Evolutionary conservation across 1,284 basidiomycete genomes (phyloP).

Genomic region (Porogramme epimiltina): DNA sequence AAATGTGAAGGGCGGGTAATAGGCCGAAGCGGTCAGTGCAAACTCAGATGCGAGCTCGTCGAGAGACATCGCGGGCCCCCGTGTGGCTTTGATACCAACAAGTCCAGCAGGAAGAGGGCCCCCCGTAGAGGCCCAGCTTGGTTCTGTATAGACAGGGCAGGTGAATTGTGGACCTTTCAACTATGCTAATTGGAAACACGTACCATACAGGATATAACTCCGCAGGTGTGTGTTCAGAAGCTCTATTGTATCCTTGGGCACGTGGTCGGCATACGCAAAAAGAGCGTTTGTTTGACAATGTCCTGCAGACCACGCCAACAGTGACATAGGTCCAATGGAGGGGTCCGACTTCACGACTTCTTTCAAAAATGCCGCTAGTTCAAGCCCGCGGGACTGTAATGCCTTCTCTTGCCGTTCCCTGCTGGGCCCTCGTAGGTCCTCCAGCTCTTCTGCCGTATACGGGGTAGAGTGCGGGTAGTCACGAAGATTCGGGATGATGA

Average conservation of each 20-base stretch:
- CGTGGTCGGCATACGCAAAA: conserved; percentile 24
- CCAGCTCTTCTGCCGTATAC: conserved; percentile 27
- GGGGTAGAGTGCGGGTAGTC: conserved; percentile 34
- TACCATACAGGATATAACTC: conserved; percentile 29
- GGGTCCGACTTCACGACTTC: conserved; percentile 20
- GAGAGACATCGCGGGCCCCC: conserved; percentile 3
- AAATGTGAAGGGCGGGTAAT: conserved; percentile 16
- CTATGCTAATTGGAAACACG: not conserved
- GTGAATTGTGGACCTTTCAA: not conserved
- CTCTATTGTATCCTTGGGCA: conserved; percentile 18
- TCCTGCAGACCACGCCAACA: conserved; percentile 32
- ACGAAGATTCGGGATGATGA: conserved; percentile 33
- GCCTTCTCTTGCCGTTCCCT: conserved; percentile 16
- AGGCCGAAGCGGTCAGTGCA: conserved; percentile 14
- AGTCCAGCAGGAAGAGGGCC: conserved; percentile 2
- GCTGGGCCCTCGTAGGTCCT: conserved; percentile 18
- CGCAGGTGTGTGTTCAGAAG: conserved; percentile 24
- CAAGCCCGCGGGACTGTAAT: conserved; percentile 23
- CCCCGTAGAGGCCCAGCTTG: conserved; percentile 2
- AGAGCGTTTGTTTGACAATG: conserved; percentile 21
- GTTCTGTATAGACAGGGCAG: not conserved
- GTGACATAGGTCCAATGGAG: conserved; percentile 25
- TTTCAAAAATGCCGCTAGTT: conserved; percentile 30
- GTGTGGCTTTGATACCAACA: not conserved
- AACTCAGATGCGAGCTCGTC: conserved; percentile 10